Percentiles rank a stretch among this genome's conserved stretches.
phyloP scores from a whole-genome alignment of 1,139 yeast genomes.

The Debaryomyces coudertii region DNA sequence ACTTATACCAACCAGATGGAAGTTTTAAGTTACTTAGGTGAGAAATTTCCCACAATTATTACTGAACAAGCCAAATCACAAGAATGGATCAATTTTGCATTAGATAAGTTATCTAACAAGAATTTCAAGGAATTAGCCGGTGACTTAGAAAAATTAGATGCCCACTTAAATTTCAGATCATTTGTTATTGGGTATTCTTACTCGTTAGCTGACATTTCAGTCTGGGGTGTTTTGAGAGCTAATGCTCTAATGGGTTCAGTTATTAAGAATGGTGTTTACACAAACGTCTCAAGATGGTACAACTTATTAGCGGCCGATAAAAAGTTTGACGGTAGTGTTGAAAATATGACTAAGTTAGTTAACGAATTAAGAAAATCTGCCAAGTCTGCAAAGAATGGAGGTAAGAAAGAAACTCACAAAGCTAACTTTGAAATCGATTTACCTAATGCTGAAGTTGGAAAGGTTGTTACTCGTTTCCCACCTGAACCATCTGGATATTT shows the following conservation, averaged over 20 bases:
- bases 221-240: slow-evolving; percentile 94
- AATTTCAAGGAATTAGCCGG: slow-evolving; percentile 84
- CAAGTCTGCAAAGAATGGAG: slow-evolving; percentile 53
- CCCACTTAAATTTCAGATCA: slow-evolving; percentile 83
- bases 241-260: slow-evolving; percentile 92
- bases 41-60: slow-evolving; percentile 46
- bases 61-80: slow-evolving; percentile 37
- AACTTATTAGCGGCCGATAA: slow-evolving; percentile 65
- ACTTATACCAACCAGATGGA: slow-evolving; percentile 47
- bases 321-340: slow-evolving; percentile 68
- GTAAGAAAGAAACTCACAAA: slow-evolving; percentile 74
- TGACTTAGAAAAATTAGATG: slow-evolving; percentile 78
- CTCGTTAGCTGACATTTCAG: slow-evolving; percentile 79
- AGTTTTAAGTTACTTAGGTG: slow-evolving; percentile 49
- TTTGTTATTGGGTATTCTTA: slow-evolving; percentile 68
- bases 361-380: slow-evolving; percentile 74
- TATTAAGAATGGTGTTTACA: slow-evolving; percentile 60
- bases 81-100: slow-evolving; percentile 72
- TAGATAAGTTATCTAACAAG: slow-evolving; percentile 70
- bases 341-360: slow-evolving; percentile 65
- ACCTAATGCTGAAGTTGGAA: slow-evolving; percentile 81
- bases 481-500: slow-evolving; percentile 85
- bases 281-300: slow-evolving; percentile 86
- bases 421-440: slow-evolving; percentile 88
- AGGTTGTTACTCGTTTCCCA: slow-evolving; percentile 94